phyloP scores from a whole-genome alignment of 176 grass and related monocot genomes.

The Oryza glaberrima region DNA sequence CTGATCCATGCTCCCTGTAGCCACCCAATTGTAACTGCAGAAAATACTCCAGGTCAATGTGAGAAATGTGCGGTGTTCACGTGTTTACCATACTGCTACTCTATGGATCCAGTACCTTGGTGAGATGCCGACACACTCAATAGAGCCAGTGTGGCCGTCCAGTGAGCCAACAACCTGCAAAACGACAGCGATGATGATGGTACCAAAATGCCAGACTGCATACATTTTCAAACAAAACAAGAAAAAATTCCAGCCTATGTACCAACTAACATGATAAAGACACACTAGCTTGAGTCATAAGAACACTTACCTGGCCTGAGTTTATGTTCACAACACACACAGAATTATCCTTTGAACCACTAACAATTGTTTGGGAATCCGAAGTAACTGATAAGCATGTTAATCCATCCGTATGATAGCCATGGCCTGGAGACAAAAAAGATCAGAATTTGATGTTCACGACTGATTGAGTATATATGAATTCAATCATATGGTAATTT shows the following conservation, averaged over 20 bases:
- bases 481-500: constrained; percentile 30
- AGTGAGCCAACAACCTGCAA: constrained; percentile 67
- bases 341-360: constrained; percentile 77
- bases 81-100: not conserved
- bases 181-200: not conserved
- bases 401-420: constrained; percentile 85
- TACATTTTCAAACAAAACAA: constrained; percentile 15
- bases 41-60: not conserved
- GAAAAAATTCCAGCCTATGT: not conserved
- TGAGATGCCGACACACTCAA: constrained; percentile 75
- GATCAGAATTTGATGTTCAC: not conserved
- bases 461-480: not conserved
- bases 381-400: constrained; percentile 76
- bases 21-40: constrained; percentile 63
- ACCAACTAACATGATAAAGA: not conserved
- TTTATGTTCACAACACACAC: constrained; percentile 81
- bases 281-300: constrained; percentile 25
- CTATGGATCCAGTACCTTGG: constrained; percentile 51
- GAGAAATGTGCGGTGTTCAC: not conserved
- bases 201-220: not conserved
- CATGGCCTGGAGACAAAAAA: constrained; percentile 54
- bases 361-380: constrained; percentile 75
- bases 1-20: constrained; percentile 81
- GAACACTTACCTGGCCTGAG: constrained; percentile 61
- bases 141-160: constrained; percentile 61